Evolutionary conservation across 495 filamentous ascomycete genomes (phyloP).

Genomic region (Hyaloscypha variabilis): DNA sequence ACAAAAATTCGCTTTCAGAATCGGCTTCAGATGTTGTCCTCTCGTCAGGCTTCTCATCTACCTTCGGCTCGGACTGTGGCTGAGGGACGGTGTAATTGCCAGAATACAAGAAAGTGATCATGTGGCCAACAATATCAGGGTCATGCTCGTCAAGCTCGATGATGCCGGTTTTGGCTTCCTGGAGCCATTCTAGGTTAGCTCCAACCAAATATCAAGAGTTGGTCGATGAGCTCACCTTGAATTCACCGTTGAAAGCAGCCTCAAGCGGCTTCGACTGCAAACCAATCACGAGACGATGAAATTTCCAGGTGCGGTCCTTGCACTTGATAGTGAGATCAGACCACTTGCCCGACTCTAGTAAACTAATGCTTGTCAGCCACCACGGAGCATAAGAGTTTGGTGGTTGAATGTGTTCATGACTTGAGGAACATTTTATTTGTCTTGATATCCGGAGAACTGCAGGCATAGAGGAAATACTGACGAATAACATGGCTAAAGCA

Average conservation of each 20-base stretch:
- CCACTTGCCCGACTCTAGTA: slow-evolving; percentile 23
- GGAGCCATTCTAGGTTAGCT: no score
- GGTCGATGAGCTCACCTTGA: slow-evolving; percentile 36
- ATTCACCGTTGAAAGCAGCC: slow-evolving; percentile 36
- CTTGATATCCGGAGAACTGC: no score
- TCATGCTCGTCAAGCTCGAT: slow-evolving; percentile 30
- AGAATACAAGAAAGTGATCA: slow-evolving; percentile 41
- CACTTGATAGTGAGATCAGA: slow-evolving; percentile 44
- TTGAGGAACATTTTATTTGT: no score
- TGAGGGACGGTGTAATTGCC: slow-evolving; percentile 20
- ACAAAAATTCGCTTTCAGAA: no score
- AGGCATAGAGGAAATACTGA: no score
- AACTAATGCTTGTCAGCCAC: no score
- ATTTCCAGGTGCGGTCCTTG: slow-evolving; percentile 36
- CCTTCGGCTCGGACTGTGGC: not conserved
- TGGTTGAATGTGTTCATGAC: no score
- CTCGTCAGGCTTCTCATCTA: not conserved
- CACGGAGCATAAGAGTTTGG: no score
- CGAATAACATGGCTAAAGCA: not conserved
- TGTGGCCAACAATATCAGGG: slow-evolving; percentile 37
- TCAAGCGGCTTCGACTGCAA: slow-evolving; percentile 43
- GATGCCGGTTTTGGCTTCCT: slow-evolving; percentile 25
- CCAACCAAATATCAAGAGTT: no score
- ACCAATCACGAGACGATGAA: slow-evolving; percentile 43
- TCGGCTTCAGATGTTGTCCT: not conserved